Evolutionary conservation across 345 rosid genomes (phyloP).

Genomic region (Acer campestre): DNA sequence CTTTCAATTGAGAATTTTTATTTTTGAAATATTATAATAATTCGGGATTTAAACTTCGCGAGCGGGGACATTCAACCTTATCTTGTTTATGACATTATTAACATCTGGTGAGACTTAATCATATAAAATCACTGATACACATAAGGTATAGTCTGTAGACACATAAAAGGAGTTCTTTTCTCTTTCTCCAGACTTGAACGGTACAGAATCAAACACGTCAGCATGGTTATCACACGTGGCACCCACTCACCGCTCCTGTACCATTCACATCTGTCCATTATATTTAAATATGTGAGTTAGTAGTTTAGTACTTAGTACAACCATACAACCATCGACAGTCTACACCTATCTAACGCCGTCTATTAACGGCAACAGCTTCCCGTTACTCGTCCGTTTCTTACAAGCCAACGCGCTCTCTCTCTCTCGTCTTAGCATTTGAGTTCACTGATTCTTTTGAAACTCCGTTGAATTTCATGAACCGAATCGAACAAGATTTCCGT

Average conservation of each 20-base stretch:
- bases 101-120: too few relatives aligned
- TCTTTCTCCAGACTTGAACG: neutral
- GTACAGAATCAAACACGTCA: neutral
- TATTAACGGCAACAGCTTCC: neutral
- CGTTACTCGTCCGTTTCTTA: neutral
- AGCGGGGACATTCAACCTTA: too few relatives aligned
- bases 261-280: neutral
- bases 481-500: slow-evolving; percentile 4
- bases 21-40: too few relatives aligned
- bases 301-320: neutral
- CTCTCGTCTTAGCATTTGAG: neutral
- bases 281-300: neutral
- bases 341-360: neutral
- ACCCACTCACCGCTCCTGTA: neutral
- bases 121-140: neutral
- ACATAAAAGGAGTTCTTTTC: neutral
- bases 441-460: neutral
- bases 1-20: too few relatives aligned
- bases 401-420: neutral
- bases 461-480: neutral
- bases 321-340: neutral
- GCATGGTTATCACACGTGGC: neutral
- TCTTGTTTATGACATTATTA: too few relatives aligned
- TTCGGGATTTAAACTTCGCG: too few relatives aligned
- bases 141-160: too few relatives aligned